These are phyloP conservation scores for Ustilago trichophora DNA, from an alignment of 1,284 basidiomycete genomes.

Conservation along the genomic window DNA sequence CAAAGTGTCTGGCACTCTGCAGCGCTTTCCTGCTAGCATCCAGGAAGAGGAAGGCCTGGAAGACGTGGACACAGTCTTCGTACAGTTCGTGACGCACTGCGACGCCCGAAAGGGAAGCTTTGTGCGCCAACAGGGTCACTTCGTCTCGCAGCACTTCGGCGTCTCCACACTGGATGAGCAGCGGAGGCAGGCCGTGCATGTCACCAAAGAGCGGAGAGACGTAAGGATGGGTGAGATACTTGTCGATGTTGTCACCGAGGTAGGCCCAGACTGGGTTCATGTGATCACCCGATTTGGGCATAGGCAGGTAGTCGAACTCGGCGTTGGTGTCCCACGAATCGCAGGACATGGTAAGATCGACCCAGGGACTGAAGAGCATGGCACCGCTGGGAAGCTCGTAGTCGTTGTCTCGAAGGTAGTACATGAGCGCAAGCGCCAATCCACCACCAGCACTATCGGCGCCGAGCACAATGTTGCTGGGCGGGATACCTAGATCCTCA, in stretches of 20 bases:
- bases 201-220: conserved; percentile 86
- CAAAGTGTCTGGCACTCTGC: conserved; percentile 64
- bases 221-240: conserved; percentile 94
- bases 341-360: conserved; percentile 90
- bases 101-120: conserved; percentile 87
- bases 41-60: conserved; percentile 66
- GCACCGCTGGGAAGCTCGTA: conserved; percentile 62
- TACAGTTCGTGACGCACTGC: conserved; percentile 90
- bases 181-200: conserved; percentile 83
- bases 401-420: conserved; percentile 77
- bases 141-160: conserved; percentile 93
- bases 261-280: conserved; percentile 93
- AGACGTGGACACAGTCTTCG: conserved; percentile 77
- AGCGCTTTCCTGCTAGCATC: conserved; percentile 66
- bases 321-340: conserved; percentile 96
- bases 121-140: conserved; percentile 90
- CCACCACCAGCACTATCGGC: conserved; percentile 91
- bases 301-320: conserved; percentile 69
- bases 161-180: conserved; percentile 92
- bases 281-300: conserved; percentile 76
- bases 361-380: conserved; percentile 64
- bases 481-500: conserved; percentile 87
- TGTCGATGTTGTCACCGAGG: conserved; percentile 81
- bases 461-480: conserved; percentile 75
- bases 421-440: conserved; percentile 81